Conservation (phyloP, 441 rosid genomes). For the Populus hybrid region DNA sequence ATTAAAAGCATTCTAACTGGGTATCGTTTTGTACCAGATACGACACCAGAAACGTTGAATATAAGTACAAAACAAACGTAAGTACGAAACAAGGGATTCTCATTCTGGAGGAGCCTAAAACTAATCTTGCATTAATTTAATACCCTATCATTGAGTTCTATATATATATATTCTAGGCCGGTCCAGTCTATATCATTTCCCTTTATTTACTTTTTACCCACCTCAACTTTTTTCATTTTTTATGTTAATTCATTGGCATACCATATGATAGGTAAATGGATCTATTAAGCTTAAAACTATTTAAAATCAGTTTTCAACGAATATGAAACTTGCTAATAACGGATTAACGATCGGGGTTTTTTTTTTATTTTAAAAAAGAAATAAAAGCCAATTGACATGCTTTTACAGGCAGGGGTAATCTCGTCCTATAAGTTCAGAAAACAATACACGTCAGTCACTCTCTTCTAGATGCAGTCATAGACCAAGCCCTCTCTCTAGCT, state of each 20-base stretch:
- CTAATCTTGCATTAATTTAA: too few species aligned
- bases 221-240: neutral
- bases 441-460: neutral
- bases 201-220: neutral
- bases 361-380: neutral
- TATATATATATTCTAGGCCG: neutral
- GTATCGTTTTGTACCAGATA: neutral
- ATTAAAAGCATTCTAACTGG: neutral
- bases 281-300: neutral
- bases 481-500: conserved; percentile 5
- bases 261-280: neutral
- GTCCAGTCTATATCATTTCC: neutral
- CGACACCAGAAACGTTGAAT: neutral
- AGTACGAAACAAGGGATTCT: neutral
- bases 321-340: neutral
- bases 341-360: neutral
- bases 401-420: neutral
- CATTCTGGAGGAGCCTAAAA: too few species aligned
- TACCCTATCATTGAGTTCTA: too few species aligned
- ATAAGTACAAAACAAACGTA: neutral
- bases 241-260: neutral
- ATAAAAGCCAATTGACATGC: too few species aligned
- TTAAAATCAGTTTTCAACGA: neutral
- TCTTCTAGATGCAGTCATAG: conserved; percentile 20
- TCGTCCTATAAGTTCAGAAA: neutral